phyloP scores from a whole-genome alignment of 2,329 filamentous ascomycete species.

The Fusarium palustre region DNA sequence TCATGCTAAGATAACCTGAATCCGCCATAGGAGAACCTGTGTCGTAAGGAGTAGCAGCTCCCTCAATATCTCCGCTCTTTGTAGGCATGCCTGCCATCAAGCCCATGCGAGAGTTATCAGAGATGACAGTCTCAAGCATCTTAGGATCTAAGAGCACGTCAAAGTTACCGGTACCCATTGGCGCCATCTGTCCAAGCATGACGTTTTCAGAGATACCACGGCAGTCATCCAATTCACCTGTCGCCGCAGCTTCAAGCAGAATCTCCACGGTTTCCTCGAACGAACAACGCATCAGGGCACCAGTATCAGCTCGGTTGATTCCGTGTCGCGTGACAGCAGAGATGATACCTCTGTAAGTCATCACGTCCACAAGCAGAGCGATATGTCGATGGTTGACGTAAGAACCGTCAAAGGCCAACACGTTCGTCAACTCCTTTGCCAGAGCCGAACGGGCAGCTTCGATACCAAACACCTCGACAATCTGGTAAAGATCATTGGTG shows the following conservation, averaged over 20 bases:
- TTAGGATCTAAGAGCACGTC: constrained; percentile 92
- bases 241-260: constrained; percentile 92
- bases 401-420: constrained; percentile 97
- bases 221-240: constrained; percentile 96
- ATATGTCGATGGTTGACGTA: constrained; percentile 99
- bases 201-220: constrained; percentile 98
- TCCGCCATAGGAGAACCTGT: constrained; percentile 83
- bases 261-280: constrained; percentile 99
- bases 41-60: constrained; percentile 95
- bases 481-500: constrained; percentile 95
- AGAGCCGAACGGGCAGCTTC: constrained; percentile 91
- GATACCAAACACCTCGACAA: constrained; percentile 95
- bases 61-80: constrained; percentile 80
- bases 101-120: constrained; percentile 88
- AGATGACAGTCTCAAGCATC: constrained; percentile 95
- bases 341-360: constrained; percentile 94
- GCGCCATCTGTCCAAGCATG: constrained; percentile 96
- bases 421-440: constrained; percentile 87
- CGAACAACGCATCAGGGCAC: constrained; percentile 98
- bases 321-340: constrained; percentile 98
- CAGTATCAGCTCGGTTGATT: constrained; percentile 98
- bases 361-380: constrained; percentile 93
- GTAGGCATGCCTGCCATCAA: constrained; percentile 82
- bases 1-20: constrained; percentile 72
- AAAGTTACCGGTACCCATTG: constrained; percentile 96